These are phyloP conservation scores for Apiospora saccharicola DNA, from an alignment of 2,329 filamentous ascomycete species.

Conservation along the genomic window DNA sequence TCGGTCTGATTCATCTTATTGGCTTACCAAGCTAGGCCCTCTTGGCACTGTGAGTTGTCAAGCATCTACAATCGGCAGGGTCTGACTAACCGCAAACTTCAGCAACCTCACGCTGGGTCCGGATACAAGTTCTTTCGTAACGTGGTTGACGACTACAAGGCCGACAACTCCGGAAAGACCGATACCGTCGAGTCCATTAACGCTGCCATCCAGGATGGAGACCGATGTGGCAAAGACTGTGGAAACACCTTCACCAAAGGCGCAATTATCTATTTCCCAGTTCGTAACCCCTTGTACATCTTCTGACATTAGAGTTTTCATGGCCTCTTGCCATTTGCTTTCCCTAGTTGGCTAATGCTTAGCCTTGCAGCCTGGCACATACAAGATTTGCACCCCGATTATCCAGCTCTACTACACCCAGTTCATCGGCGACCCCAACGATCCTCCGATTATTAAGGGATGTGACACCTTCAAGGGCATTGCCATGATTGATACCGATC, in stretches of 20 bases:
- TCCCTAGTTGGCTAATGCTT: neutral
- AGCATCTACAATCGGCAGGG: neutral
- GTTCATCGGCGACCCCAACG: constrained; percentile 47
- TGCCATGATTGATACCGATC: constrained; percentile 29
- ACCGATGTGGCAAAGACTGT: constrained; percentile 29
- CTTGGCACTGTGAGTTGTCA: neutral
- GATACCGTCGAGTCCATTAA: constrained; percentile 30
- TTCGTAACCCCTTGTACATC: neutral
- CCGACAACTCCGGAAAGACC: constrained; percentile 38
- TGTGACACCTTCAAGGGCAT: constrained; percentile 57
- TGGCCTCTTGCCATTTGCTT: neutral
- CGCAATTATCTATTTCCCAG: constrained; percentile 33
- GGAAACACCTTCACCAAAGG: constrained; percentile 24
- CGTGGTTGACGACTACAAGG: constrained; percentile 62
- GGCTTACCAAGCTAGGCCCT: neutral
- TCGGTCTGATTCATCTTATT: neutral
- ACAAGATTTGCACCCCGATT: constrained; percentile 28
- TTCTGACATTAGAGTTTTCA: neutral
- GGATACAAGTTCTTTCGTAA: constrained; percentile 64
- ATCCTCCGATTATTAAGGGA: constrained; percentile 67
- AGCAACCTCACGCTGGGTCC: constrained; percentile 25
- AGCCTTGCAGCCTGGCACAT: constrained; percentile 25
- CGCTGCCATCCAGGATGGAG: constrained; percentile 26
- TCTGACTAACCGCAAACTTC: neutral
- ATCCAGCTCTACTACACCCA: constrained; percentile 51